Evolutionary conservation across 768 basidiomycete genomes (phyloP).

Genomic region (Termitomyces sp.): DNA sequence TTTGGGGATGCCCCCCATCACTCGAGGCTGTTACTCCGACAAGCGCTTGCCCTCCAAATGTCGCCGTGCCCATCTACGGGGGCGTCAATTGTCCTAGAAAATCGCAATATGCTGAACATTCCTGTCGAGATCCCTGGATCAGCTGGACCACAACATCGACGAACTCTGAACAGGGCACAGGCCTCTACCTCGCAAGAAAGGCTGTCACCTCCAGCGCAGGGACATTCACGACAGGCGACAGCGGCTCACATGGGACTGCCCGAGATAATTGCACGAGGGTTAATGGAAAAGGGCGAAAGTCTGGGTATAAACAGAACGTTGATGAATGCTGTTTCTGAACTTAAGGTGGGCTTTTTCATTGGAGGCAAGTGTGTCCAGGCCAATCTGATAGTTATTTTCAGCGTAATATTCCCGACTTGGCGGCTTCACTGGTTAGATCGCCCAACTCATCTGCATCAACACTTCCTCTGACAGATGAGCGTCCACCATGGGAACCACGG

Average conservation of each 20-base stretch:
- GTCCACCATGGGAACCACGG: conserved; percentile 64
- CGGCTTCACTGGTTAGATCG: conserved; percentile 58
- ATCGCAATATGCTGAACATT: conserved; percentile 71
- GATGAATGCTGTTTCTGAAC: conserved; percentile 73
- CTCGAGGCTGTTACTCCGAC: conserved; percentile 67
- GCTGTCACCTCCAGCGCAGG: conserved; percentile 10
- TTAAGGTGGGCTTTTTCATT: conserved; percentile 45
- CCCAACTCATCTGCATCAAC: conserved; percentile 41
- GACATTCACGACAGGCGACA: conserved; percentile 34
- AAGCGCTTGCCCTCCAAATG: conserved; percentile 76
- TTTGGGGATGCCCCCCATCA: conserved; percentile 45
- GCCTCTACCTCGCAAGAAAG: conserved; percentile 2
- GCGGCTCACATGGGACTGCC: conserved; percentile 50
- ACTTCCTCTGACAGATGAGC: conserved; percentile 63
- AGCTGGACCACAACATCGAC: conserved; percentile 30
- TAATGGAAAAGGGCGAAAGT: conserved; percentile 73
- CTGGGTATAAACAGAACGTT: conserved; percentile 82
- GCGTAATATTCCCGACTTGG: conserved; percentile 86
- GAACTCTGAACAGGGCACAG: conserved; percentile 24
- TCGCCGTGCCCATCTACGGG: conserved; percentile 72
- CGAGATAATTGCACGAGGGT: conserved; percentile 66
- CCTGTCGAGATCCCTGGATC: conserved; percentile 57
- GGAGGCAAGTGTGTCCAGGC: not conserved
- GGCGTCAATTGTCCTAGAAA: conserved; percentile 75
- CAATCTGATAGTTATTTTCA: conserved; percentile 19